Conservation (phyloP, 208 protist genomes). For the Naegleria gruberi region DNA sequence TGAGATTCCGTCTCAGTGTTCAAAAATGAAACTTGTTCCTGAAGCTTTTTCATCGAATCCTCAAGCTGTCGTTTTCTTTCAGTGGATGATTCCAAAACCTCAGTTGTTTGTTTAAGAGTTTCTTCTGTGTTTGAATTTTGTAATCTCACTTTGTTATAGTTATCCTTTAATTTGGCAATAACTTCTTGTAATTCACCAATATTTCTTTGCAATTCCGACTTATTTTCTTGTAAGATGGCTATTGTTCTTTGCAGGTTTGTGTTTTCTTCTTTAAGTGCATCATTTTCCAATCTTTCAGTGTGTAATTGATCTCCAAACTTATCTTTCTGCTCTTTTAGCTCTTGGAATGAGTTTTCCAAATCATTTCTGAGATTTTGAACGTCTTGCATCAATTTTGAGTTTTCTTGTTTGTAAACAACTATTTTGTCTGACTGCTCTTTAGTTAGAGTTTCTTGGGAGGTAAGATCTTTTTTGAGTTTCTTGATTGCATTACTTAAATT, state of each 20-base stretch:
- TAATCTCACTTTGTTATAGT: background rate
- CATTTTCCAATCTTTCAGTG: background rate
- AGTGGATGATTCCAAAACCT: background rate
- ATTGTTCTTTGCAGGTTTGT: background rate
- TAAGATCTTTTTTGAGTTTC: background rate
- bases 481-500: background rate
- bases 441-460: background rate
- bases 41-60: background rate
- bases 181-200: background rate
- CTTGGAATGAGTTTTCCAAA: background rate
- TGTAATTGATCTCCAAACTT: background rate
- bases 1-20: background rate
- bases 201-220: background rate
- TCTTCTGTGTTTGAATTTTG: background rate
- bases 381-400: background rate
- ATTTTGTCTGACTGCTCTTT: background rate
- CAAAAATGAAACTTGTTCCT: background rate
- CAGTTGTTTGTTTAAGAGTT: background rate
- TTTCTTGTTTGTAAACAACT: too few relatives aligned
- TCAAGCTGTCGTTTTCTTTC: background rate
- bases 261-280: background rate
- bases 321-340: background rate
- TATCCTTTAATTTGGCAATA: background rate
- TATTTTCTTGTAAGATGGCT: background rate
- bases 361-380: background rate